Percentiles rank a stretch among this genome's conserved stretches.
Conservation (phyloP, 108 stramenopile genomes). For the Craspedostauros australis region DNA sequence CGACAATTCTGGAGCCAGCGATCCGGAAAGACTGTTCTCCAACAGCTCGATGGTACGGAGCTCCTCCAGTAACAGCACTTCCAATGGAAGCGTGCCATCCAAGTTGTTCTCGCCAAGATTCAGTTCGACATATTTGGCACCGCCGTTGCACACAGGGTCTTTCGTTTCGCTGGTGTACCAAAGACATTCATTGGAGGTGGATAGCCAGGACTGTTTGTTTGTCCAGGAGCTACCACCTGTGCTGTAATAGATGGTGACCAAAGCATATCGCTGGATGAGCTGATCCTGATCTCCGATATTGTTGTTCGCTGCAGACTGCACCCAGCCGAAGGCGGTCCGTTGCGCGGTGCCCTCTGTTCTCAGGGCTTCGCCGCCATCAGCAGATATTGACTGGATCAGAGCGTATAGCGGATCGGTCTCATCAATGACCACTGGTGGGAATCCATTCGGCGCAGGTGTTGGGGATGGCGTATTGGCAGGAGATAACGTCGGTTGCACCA, state of each 20-base stretch:
- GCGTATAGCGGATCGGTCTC: no score
- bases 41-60: not conserved
- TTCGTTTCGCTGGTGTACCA: constrained; percentile 8
- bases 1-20: not conserved
- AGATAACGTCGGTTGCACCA: constrained; percentile 4
- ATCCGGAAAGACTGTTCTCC: not conserved
- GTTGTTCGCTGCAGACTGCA: not conserved
- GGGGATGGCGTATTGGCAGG: no score
- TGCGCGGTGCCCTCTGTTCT: constrained; percentile 1
- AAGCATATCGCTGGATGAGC: constrained; percentile 17
- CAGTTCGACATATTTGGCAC: not conserved
- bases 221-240: constrained; percentile 18
- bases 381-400: no score
- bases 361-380: not conserved
- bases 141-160: constrained; percentile 16
- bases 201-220: constrained; percentile 4
- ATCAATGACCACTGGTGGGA: no score
- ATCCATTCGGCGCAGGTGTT: no score
- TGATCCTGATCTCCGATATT: constrained; percentile 1
- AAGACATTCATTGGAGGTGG: constrained; percentile 6
- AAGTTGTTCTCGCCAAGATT: constrained; percentile 11
- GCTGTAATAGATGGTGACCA: constrained; percentile 18
- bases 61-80: not conserved
- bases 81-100: constrained; percentile 10
- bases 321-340: constrained; percentile 11